Evolutionary conservation across 768 basidiomycete species (phyloP).

Genomic region (Mycena belliarum): DNA sequence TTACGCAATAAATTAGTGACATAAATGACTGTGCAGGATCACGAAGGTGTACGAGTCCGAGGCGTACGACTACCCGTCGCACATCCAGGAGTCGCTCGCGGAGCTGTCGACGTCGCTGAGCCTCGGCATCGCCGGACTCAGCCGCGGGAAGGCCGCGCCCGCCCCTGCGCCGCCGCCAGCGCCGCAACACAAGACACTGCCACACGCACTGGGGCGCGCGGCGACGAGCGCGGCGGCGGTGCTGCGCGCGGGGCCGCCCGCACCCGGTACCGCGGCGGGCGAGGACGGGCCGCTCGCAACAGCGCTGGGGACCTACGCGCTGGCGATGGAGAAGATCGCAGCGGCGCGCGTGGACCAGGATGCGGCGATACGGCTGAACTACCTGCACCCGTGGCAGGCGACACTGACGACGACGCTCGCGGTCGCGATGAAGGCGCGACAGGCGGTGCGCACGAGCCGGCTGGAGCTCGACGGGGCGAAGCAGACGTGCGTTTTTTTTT

Average conservation of each 20-base stretch:
- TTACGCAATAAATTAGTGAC: neutral
- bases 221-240: slow-evolving; percentile 58
- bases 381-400: slow-evolving; percentile 84
- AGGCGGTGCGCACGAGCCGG: slow-evolving; percentile 76
- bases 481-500: slow-evolving; percentile 61
- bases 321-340: slow-evolving; percentile 81
- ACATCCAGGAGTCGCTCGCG: slow-evolving; percentile 79
- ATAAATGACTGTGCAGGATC: slow-evolving; percentile 58
- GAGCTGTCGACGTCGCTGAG: slow-evolving; percentile 76
- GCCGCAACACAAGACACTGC: slow-evolving; percentile 92
- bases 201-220: slow-evolving; percentile 88
- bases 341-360: slow-evolving; percentile 82
- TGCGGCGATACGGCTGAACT: slow-evolving; percentile 60
- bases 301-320: slow-evolving; percentile 74
- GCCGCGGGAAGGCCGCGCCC: slow-evolving; percentile 58
- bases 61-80: slow-evolving; percentile 86
- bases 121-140: slow-evolving; percentile 77
- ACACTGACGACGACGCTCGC: slow-evolving; percentile 81
- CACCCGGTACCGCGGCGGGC: slow-evolving; percentile 39
- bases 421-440: slow-evolving; percentile 90
- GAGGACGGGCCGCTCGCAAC: slow-evolving; percentile 59
- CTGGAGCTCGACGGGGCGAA: slow-evolving; percentile 91
- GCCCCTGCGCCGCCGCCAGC: slow-evolving; percentile 57
- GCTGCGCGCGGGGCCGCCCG: slow-evolving; percentile 43
- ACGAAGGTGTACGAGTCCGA: slow-evolving; percentile 89